Conservation (phyloP, 2,329 filamentous ascomycete genomes). For the Ophiostoma piceae region DNA sequence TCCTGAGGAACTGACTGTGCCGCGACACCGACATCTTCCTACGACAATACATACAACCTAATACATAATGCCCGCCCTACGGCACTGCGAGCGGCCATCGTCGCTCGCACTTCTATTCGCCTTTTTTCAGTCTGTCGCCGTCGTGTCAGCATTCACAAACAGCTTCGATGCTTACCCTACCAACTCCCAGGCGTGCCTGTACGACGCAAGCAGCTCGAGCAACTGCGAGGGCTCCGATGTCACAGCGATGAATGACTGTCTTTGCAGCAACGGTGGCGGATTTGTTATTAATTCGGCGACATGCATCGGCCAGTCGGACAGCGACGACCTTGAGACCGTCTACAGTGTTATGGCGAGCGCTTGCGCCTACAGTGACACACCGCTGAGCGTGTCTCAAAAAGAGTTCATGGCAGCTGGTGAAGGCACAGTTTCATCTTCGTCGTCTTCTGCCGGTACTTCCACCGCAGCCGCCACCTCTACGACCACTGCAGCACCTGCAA, state of each 20-base stretch:
- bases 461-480: constrained; percentile 24
- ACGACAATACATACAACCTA: neutral
- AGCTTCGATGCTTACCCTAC: constrained; percentile 44
- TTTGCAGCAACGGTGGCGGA: constrained; percentile 46
- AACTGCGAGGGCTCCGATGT: constrained; percentile 40
- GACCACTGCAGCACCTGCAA: constrained; percentile 15
- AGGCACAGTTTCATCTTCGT: constrained; percentile 10
- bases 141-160: constrained; percentile 28
- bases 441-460: constrained; percentile 16
- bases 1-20: neutral
- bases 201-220: constrained; percentile 37
- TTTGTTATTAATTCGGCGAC: constrained; percentile 45
- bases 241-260: constrained; percentile 43
- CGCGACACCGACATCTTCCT: neutral
- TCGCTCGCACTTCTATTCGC: neutral
- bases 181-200: constrained; percentile 41
- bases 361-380: constrained; percentile 43
- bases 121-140: neutral
- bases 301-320: constrained; percentile 41
- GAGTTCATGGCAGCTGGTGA: constrained; percentile 39
- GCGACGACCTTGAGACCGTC: constrained; percentile 38
- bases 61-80: neutral
- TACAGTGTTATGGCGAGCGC: constrained; percentile 42
- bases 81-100: neutral
- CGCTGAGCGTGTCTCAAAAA: constrained; percentile 39